A percentile compares a stretch with the other conserved stretches of the same genome.
These are phyloP conservation scores for Naegleria fowleri DNA, from an alignment of 208 protist species.

Conservation along the genomic window DNA sequence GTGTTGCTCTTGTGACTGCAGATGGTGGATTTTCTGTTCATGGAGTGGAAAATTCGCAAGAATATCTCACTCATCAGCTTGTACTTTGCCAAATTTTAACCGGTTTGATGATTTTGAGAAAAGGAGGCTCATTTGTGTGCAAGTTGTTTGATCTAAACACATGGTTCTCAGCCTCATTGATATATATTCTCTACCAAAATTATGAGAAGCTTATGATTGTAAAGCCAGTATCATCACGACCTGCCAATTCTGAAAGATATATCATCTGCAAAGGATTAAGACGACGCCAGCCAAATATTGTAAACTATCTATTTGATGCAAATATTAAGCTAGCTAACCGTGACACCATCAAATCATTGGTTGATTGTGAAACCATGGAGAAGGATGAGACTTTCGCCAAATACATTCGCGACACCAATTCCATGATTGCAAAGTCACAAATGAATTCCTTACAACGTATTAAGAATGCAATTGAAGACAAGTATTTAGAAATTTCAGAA, in stretches of 20 bases:
- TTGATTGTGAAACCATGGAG: not conserved
- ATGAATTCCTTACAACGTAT: not conserved
- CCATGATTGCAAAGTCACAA: not conserved
- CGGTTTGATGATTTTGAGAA: slow-evolving; percentile 32
- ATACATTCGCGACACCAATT: not conserved
- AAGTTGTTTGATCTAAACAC: slow-evolving; percentile 49
- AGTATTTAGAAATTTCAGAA: not conserved
- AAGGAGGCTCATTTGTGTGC: slow-evolving; percentile 47
- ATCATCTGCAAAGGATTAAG: slow-evolving; percentile 36
- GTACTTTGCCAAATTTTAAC: slow-evolving; percentile 47
- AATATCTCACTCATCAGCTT: slow-evolving; percentile 37
- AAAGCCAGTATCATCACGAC: slow-evolving; percentile 44
- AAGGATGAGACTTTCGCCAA: not conserved
- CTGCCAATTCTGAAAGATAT: slow-evolving; percentile 52
- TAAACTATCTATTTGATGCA: not conserved
- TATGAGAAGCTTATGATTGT: slow-evolving; percentile 44
- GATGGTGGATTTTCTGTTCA: slow-evolving; percentile 42
- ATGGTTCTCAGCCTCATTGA: slow-evolving; percentile 41
- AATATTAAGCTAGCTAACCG: not conserved
- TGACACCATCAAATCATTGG: not conserved
- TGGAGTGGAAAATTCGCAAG: slow-evolving; percentile 41
- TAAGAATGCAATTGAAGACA: slow-evolving; percentile 15
- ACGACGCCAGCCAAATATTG: not conserved
- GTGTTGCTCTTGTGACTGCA: slow-evolving; percentile 37
- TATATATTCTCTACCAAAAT: slow-evolving; percentile 41